Evolutionary conservation across 768 basidiomycete genomes (phyloP).

Genomic region (Butyriboletus loyo): DNA sequence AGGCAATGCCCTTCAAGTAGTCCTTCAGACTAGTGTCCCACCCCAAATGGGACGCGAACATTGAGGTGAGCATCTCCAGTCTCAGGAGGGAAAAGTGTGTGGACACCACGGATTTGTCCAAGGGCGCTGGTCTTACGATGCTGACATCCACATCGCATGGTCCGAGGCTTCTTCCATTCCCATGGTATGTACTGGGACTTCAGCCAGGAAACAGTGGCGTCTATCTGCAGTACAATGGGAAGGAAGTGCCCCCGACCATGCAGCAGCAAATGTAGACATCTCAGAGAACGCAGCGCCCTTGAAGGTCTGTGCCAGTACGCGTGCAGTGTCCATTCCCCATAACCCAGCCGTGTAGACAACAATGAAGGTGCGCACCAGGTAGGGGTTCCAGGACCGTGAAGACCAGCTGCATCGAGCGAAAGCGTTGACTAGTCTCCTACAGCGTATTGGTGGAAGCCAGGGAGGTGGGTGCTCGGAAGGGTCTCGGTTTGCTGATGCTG

Average conservation of each 20-base stretch:
- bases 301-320: background rate
- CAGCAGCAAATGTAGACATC: conserved; percentile 25
- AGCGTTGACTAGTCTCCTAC: background rate
- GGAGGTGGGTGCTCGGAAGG: conserved; percentile 7
- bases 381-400: background rate
- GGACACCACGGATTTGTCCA: background rate
- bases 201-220: conserved; percentile 30
- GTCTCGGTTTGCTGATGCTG: conserved; percentile 11
- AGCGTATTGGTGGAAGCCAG: background rate
- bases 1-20: background rate
- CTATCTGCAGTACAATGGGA: conserved; percentile 35
- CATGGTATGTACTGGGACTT: conserved; percentile 48
- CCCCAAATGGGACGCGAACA: background rate
- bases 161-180: conserved; percentile 53
- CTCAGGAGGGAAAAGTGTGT: background rate
- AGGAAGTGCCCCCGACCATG: conserved; percentile 37
- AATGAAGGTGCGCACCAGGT: conserved; percentile 16
- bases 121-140: conserved; percentile 24
- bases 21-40: conserved; percentile 8
- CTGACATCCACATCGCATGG: conserved; percentile 31
- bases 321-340: conserved; percentile 6
- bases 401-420: background rate
- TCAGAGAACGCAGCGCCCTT: conserved; percentile 17
- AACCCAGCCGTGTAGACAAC: conserved; percentile 14
- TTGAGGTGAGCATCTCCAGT: conserved; percentile 4